Evolutionary conservation across 106 monocot genomes (phyloP).

Genomic region (Gastrodia elata): DNA sequence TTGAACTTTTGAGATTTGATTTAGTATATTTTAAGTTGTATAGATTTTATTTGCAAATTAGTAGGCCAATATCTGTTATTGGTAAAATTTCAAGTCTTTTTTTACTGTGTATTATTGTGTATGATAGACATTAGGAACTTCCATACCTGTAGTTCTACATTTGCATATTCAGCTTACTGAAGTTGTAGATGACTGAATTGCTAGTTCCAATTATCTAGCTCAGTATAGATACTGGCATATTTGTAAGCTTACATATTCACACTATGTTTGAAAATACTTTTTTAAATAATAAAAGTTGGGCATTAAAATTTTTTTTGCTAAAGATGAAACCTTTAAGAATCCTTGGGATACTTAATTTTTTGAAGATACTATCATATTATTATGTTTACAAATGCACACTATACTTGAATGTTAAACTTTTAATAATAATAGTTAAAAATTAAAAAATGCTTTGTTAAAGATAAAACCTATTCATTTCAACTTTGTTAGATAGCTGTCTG

Average conservation of each 20-base stretch:
- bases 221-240: no score
- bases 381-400: neutral
- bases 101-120: neutral
- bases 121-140: neutral
- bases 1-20: no score
- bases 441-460: neutral
- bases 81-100: no score
- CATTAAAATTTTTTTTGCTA: neutral
- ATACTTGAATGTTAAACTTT: neutral
- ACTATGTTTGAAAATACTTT: no score
- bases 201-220: no score
- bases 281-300: no score
- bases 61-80: no score
- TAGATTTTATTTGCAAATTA: no score
- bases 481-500: neutral
- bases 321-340: neutral
- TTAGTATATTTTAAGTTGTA: no score
- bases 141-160: neutral
- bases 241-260: no score
- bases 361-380: neutral
- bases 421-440: neutral
- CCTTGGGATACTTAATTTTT: neutral
- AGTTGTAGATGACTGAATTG: neutral
- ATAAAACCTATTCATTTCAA: neutral
- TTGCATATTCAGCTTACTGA: neutral